These are phyloP conservation scores for Funneliformis mosseae DNA, from an alignment of 192 early-diverging fungal genomes.

Conservation along the genomic window DNA sequence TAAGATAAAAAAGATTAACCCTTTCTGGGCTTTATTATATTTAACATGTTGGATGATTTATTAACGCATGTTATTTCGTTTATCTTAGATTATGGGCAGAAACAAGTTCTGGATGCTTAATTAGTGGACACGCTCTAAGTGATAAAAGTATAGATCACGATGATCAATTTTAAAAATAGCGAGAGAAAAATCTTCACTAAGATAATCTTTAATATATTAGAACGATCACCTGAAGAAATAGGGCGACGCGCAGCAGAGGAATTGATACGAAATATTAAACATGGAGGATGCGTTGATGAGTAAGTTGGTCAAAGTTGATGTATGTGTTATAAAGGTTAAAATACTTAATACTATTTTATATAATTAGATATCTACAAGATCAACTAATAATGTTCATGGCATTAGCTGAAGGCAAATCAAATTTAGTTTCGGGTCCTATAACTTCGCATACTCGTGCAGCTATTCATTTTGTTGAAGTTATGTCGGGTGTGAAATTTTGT, in stretches of 20 bases:
- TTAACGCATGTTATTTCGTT: background rate
- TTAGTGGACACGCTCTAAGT: conserved; percentile 36
- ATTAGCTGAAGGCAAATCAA: conserved; percentile 42
- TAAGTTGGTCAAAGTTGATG: conserved; percentile 2
- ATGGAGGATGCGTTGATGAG: conserved; percentile 47
- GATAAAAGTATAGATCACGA: conserved; percentile 4
- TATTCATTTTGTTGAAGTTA: conserved; percentile 37
- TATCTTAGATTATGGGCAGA: conserved; percentile 32
- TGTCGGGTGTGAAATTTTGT: conserved; percentile 38
- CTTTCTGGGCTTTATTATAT: too few relatives aligned
- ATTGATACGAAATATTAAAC: conserved; percentile 31
- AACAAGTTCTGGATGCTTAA: conserved; percentile 44
- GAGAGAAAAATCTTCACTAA: background rate
- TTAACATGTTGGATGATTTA: background rate
- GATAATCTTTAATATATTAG: background rate
- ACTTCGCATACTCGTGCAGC: conserved; percentile 43
- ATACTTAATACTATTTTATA: background rate
- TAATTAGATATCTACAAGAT: conserved; percentile 41
- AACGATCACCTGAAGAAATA: conserved; percentile 25
- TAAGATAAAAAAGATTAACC: background rate
- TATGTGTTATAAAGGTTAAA: background rate
- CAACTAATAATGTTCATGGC: conserved; percentile 51
- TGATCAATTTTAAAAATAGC: background rate
- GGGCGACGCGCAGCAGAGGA: conserved; percentile 36
- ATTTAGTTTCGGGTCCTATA: conserved; percentile 40